Percentiles rank a stretch among this genome's conserved stretches.
Conservation (phyloP, 495 filamentous ascomycete genomes). For the Emericellopsis terricola region DNA sequence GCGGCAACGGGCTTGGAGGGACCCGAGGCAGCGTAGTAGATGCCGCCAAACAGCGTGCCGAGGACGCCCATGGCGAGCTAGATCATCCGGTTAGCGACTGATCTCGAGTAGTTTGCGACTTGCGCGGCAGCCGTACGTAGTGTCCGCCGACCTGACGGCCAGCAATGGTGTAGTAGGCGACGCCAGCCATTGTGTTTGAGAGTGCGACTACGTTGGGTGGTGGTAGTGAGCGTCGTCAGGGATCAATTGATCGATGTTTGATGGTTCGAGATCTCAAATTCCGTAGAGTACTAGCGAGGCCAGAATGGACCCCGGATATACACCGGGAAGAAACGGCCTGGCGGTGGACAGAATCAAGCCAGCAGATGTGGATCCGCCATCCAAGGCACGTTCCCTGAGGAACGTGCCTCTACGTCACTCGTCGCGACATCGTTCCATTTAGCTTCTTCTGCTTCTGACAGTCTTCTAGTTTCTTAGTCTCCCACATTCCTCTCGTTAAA, state of each 20-base stretch:
- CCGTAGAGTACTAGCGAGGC: too few relatives aligned
- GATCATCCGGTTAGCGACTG: not conserved
- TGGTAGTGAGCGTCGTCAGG: conserved; percentile 19
- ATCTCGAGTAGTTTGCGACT: not conserved
- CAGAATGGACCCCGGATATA: conserved; percentile 7
- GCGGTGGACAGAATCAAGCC: too few relatives aligned
- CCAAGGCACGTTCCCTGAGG: not conserved
- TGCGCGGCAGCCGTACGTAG: conserved; percentile 44
- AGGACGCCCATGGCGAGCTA: conserved; percentile 83
- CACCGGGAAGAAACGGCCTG: conserved; percentile 1
- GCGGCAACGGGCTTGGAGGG: conserved; percentile 40
- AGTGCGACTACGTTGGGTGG: conserved; percentile 4
- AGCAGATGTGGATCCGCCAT: conserved; percentile 1
- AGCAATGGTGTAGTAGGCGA: conserved; percentile 64
- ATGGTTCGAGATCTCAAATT: conserved; percentile 1
- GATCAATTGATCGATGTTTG: conserved; percentile 7
- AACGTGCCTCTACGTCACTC: not conserved
- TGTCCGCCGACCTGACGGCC: conserved; percentile 90
- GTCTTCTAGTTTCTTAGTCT: not conserved
- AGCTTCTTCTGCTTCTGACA: not conserved
- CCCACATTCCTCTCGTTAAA: too few relatives aligned
- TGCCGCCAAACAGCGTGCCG: conserved; percentile 40
- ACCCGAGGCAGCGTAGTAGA: conserved; percentile 36
- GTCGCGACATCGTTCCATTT: not conserved
- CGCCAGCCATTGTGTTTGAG: conserved; percentile 46